A percentile compares a stretch with the other conserved stretches of the same genome.
These are phyloP conservation scores for Ricinus communis DNA, from an alignment of 345 rosid genomes.

Conservation along the genomic window DNA sequence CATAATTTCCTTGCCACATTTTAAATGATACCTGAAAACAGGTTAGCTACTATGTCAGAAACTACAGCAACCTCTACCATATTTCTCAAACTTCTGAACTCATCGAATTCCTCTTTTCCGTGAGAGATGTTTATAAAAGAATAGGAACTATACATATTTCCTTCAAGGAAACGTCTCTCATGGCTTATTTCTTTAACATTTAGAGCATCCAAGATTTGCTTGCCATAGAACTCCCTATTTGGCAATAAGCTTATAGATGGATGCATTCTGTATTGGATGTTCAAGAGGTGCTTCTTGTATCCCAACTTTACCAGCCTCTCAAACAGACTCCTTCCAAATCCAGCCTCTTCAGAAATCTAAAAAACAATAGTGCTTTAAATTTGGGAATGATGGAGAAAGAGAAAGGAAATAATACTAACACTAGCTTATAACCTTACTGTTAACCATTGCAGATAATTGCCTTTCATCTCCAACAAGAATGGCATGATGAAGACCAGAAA, in stretches of 20 bases:
- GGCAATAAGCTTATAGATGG: conserved; percentile 30
- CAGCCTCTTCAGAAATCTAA: conserved; percentile 13
- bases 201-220: conserved; percentile 8
- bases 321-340: conserved; percentile 26
- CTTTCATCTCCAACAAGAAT: conserved; percentile 19
- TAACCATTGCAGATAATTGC: conserved; percentile 15
- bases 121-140: conserved; percentile 20
- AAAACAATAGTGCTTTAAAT: no score
- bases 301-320: conserved; percentile 20
- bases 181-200: conserved; percentile 10
- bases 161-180: neutral
- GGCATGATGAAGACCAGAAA: conserved; percentile 14
- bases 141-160: conserved; percentile 8
- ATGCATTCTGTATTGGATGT: conserved; percentile 28
- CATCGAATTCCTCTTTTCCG: conserved; percentile 18
- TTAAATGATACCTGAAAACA: conserved; percentile 14
- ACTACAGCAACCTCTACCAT: conserved; percentile 22
- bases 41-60: conserved; percentile 11
- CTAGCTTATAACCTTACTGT: conserved; percentile 13
- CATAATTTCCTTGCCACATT: no score
- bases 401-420: no score
- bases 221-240: conserved; percentile 15
- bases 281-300: conserved; percentile 12
- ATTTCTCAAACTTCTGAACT: conserved; percentile 19
- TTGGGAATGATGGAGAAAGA: no score